These are phyloP conservation scores for Brettanomyces sp. DNA, from an alignment of 805 yeast species.

Conservation along the genomic window DNA sequence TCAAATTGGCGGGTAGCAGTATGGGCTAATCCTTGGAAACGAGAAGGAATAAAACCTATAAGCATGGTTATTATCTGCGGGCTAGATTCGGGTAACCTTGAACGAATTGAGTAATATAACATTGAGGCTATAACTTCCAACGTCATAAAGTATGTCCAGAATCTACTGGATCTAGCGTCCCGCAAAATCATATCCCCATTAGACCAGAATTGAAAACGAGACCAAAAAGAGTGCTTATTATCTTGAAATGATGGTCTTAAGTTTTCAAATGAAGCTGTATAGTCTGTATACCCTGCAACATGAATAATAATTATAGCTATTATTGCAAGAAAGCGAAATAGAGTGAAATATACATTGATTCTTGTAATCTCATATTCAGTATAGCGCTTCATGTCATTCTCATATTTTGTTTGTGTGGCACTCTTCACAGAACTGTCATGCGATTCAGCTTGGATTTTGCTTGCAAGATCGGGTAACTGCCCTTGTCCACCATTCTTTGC, in stretches of 20 bases:
- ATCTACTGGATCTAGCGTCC: slow-evolving; percentile 4
- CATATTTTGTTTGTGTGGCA: neutral
- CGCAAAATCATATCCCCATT: slow-evolving; percentile 5
- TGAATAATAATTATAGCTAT: slow-evolving; percentile 1
- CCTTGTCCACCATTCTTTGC: neutral
- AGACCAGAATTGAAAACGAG: slow-evolving; percentile 7
- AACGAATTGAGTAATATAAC: slow-evolving; percentile 8
- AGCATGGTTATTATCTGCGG: slow-evolving; percentile 12
- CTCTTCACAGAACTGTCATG: neutral
- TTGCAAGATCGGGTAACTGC: neutral
- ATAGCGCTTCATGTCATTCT: neutral
- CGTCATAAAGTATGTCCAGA: slow-evolving; percentile 16
- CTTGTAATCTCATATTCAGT: neutral
- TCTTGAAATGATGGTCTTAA: slow-evolving; percentile 4
- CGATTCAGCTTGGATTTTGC: neutral
- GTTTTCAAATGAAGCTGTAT: slow-evolving; percentile 2
- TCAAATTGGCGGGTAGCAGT: slow-evolving; percentile 19
- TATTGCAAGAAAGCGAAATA: slow-evolving; percentile 6
- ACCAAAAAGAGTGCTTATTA: slow-evolving; percentile 1
- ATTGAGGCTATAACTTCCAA: slow-evolving; percentile 15
- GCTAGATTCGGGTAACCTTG: slow-evolving; percentile 7
- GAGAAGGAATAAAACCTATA: slow-evolving; percentile 16
- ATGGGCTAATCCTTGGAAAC: slow-evolving; percentile 7
- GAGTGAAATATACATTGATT: slow-evolving; percentile 1
- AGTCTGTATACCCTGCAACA: neutral